Base-by-base conservation (phyloP, 148 eudicot species). In the Agrostemma githago region DNA sequence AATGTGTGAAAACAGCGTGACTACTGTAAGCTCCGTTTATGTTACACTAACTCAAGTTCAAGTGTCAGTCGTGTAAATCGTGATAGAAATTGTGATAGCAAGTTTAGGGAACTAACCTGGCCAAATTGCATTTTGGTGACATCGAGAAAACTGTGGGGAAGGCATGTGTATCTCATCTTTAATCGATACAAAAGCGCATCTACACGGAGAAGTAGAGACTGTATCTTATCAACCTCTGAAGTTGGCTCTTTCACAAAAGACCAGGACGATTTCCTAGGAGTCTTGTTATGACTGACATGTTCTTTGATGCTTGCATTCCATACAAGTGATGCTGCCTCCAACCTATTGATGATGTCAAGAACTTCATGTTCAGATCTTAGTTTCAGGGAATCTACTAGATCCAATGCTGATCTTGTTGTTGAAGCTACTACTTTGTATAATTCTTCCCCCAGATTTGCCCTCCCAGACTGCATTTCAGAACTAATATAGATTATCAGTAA, bases 81-180 rank as follows among this genome's bases (percentile, higher is more conserved):
- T 61, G 38, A 66, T 43, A 48, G n/a, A 21, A 26, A 17, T 21
- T 61, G 37, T 61, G 38, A 66, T 43, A 48, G n/a, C 34, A 68
- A 42, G 10, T 70, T 37, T 6, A 53, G 3, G 5, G 60, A 41
- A 82, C 95, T 77, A 58, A 96, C 99, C 96, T 83, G 85, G 86
- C 92, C 89, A 73, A 85, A 85, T 61, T 87, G 89, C 77, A 96
- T 75, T 84, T 92, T 96, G 63, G 85, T 82, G 43, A 80, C 92
- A 61, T 92, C 85, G 65, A 92, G 87, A 76, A 96, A 96, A 37
- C 94, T 77, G 70, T 84, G 99, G 54, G 99, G 97, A 74, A 96
- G 96, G 75, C 92, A 85, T 14, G 96, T 96, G 76, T 84, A 88
- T 68, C 79, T 83, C 79, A 73, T 81, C 83, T 82, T 89, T 59